Percentiles rank a stretch among this genome's conserved stretches.
phyloP scores from a whole-genome alignment of 2,329 filamentous ascomycete species.

The Fusarium protoensiforme region DNA sequence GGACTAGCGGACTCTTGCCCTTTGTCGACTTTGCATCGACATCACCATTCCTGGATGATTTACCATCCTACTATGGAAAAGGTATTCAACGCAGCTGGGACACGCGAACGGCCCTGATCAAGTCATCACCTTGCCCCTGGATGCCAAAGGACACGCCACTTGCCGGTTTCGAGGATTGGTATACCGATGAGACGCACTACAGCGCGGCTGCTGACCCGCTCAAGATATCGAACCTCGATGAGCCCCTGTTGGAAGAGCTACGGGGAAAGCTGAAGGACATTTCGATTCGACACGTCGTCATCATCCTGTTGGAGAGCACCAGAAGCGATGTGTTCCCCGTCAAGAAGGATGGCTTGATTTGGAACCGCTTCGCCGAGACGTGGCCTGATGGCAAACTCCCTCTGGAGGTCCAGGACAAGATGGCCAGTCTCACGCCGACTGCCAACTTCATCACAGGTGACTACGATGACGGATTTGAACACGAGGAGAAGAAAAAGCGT shows the following conservation, averaged over 20 bases:
- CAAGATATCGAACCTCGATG: constrained; percentile 53
- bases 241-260: constrained; percentile 45
- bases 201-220: constrained; percentile 51
- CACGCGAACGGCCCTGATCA: constrained; percentile 40
- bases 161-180: constrained; percentile 44
- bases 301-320: constrained; percentile 59
- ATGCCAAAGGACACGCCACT: constrained; percentile 31
- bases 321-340: constrained; percentile 58
- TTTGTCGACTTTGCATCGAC: constrained; percentile 49
- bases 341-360: constrained; percentile 53
- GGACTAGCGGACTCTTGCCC: constrained; percentile 48
- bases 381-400: constrained; percentile 48
- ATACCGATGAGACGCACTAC: constrained; percentile 45
- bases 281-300: constrained; percentile 55
- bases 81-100: constrained; percentile 43
- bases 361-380: constrained; percentile 48
- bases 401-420: constrained; percentile 40
- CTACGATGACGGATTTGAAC: constrained; percentile 49
- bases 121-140: constrained; percentile 37
- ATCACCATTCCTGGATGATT: constrained; percentile 42
- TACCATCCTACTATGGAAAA: constrained; percentile 40
- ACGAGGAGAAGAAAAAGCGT: constrained; percentile 31
- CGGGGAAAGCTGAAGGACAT: constrained; percentile 42
- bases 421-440: constrained; percentile 45
- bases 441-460: constrained; percentile 51